phyloP scores from a whole-genome alignment of 1,284 basidiomycete species.

The Singerocomus inundabilis region DNA sequence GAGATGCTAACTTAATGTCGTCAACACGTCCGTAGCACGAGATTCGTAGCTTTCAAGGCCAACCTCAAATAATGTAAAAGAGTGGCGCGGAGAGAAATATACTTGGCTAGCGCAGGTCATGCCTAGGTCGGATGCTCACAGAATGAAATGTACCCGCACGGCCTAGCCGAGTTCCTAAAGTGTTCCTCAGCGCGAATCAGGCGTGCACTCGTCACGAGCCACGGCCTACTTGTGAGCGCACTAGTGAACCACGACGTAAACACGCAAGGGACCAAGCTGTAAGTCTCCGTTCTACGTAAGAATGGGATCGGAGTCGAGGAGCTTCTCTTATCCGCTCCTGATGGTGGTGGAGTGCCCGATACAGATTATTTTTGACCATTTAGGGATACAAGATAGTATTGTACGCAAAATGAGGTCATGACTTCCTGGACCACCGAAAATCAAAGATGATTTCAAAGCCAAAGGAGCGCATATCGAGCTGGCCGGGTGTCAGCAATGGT shows the following conservation, averaged over 20 bases:
- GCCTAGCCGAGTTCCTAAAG: not conserved
- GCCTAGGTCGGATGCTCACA: not conserved
- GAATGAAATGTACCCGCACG: not conserved
- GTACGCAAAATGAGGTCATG: slow-evolving; percentile 15
- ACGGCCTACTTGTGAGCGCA: not conserved
- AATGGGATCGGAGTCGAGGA: not conserved
- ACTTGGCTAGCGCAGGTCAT: not conserved
- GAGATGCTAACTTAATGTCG: not conserved
- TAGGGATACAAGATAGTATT: slow-evolving; percentile 26
- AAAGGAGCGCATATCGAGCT: slow-evolving; percentile 69
- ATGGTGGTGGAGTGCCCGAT: slow-evolving; percentile 4
- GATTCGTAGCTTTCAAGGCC: not conserved
- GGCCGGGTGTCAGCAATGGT: slow-evolving; percentile 40
- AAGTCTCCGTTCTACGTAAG: not conserved
- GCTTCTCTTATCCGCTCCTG: not conserved
- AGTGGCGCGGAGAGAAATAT: not conserved
- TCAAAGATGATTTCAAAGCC: slow-evolving; percentile 71
- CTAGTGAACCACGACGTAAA: not conserved
- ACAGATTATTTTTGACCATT: slow-evolving; percentile 14
- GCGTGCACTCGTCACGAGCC: not conserved
- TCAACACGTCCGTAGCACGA: not conserved
- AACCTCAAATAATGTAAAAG: not conserved
- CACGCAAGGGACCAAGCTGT: not conserved
- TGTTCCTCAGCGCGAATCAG: not conserved
- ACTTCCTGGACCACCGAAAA: slow-evolving; percentile 57